Conservation (phyloP, 352 stramenopile species). For the Phytophthora aleatoria region DNA sequence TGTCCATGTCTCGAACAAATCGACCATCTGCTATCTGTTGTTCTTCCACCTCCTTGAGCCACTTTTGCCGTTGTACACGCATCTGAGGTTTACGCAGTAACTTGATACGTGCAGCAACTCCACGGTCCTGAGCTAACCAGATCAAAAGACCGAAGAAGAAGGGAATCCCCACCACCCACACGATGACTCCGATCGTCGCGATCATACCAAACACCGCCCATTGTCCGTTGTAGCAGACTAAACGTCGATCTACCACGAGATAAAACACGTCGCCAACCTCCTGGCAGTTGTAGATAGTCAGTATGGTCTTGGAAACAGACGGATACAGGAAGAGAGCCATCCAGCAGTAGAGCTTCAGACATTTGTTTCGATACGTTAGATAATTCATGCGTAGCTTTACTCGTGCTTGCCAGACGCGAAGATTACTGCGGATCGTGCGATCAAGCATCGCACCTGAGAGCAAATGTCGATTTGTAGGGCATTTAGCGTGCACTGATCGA, state of each 20-base stretch:
- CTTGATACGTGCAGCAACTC: conserved; percentile 50
- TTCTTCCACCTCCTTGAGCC: conserved; percentile 59
- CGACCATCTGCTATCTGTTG: conserved; percentile 53
- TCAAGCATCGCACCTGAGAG: conserved; percentile 59
- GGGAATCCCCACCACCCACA: conserved; percentile 80
- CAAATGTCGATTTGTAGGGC: conserved; percentile 51
- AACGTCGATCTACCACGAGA: conserved; percentile 66
- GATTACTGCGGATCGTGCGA: conserved; percentile 69
- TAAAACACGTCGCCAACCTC: conserved; percentile 66
- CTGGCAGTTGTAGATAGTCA: conserved; percentile 84
- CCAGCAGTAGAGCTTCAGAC: conserved; percentile 81
- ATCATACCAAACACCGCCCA: conserved; percentile 73
- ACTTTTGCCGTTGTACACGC: conserved; percentile 52
- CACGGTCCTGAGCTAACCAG: conserved; percentile 61
- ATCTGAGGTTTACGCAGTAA: conserved; percentile 53
- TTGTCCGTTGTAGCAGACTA: conserved; percentile 68
- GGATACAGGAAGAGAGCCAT: conserved; percentile 78
- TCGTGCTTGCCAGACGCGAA: conserved; percentile 77
- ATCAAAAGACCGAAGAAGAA: conserved; percentile 85
- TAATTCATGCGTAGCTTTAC: conserved; percentile 88
- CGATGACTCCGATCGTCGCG: conserved; percentile 52
- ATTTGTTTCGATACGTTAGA: conserved; percentile 81
- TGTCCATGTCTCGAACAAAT: conserved; percentile 62
- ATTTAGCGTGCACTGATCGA: conserved; percentile 54
- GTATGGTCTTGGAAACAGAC: conserved; percentile 77